phyloP scores from a whole-genome alignment of 2,329 filamentous ascomycete species.

The Fusarium buxicola region DNA sequence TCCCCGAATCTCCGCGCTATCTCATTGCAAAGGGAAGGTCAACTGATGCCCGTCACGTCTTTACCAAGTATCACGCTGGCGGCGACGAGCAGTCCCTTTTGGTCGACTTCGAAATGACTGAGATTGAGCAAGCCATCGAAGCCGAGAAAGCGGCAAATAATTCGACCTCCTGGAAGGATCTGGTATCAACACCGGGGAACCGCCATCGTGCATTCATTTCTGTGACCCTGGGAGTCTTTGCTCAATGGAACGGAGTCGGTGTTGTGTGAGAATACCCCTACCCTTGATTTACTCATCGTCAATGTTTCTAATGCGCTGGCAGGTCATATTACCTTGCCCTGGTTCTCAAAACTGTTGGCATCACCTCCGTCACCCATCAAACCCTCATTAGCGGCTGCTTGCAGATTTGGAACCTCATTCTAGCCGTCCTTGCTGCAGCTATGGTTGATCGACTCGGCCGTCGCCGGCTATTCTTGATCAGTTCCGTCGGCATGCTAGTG shows the following conservation, averaged over 20 bases:
- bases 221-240: constrained; percentile 41
- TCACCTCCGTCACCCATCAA: constrained; percentile 53
- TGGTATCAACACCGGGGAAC: constrained; percentile 43
- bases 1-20: constrained; percentile 40
- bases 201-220: constrained; percentile 45
- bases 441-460: constrained; percentile 36
- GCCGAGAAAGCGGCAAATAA: constrained; percentile 46
- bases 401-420: constrained; percentile 49
- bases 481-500: constrained; percentile 22
- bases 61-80: constrained; percentile 57
- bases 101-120: constrained; percentile 44
- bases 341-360: constrained; percentile 52
- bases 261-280: constrained; percentile 40
- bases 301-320: not conserved
- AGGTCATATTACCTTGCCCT: constrained; percentile 52
- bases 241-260: constrained; percentile 47
- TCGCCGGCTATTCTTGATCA: constrained; percentile 17
- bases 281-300: not conserved
- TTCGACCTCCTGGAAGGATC: constrained; percentile 36
- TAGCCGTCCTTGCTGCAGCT: constrained; percentile 50
- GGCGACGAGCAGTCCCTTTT: constrained; percentile 50
- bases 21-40: constrained; percentile 52
- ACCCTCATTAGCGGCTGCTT: constrained; percentile 40
- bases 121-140: constrained; percentile 47
- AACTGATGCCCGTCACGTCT: constrained; percentile 50